A percentile compares a stretch with the other conserved stretches of the same genome.
Conservation (phyloP, 2,329 filamentous ascomycete species). For the Pseudofabraea citricarpa region DNA sequence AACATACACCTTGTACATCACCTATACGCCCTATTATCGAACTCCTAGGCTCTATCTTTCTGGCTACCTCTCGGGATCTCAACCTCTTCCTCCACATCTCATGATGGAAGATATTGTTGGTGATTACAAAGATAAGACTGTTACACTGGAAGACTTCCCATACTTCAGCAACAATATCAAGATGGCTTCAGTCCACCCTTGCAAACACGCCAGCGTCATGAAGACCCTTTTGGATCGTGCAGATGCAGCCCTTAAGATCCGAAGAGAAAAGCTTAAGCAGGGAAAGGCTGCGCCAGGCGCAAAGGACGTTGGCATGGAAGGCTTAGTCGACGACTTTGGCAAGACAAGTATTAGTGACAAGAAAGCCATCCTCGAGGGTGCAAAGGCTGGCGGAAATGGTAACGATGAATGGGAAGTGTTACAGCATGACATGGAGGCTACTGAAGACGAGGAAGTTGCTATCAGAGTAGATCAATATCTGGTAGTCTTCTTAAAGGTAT, state of each 20-base stretch:
- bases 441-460: conserved; percentile 69
- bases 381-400: conserved; percentile 44
- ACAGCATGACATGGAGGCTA: conserved; percentile 51
- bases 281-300: conserved; percentile 42
- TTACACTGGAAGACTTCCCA: conserved; percentile 95
- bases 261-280: conserved; percentile 73
- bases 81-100: conserved; percentile 73
- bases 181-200: conserved; percentile 95
- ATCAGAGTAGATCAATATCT: conserved; percentile 87
- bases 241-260: conserved; percentile 85
- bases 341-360: conserved; percentile 50
- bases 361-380: conserved; percentile 29
- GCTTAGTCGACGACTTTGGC: conserved; percentile 75
- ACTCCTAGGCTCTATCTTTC: conserved; percentile 94
- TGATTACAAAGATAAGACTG: conserved; percentile 97
- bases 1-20: conserved; percentile 98
- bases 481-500: conserved; percentile 77
- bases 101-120: conserved; percentile 98
- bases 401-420: conserved; percentile 64
- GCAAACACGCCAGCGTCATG: conserved; percentile 97
- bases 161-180: conserved; percentile 90
- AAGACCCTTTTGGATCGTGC: conserved; percentile 94
- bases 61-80: conserved; percentile 75
- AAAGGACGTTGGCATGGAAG: conserved; percentile 66
- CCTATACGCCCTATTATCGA: conserved; percentile 94